Conservation (phyloP, 306 rosid species). For the Pterocarpus santalinus region DNA sequence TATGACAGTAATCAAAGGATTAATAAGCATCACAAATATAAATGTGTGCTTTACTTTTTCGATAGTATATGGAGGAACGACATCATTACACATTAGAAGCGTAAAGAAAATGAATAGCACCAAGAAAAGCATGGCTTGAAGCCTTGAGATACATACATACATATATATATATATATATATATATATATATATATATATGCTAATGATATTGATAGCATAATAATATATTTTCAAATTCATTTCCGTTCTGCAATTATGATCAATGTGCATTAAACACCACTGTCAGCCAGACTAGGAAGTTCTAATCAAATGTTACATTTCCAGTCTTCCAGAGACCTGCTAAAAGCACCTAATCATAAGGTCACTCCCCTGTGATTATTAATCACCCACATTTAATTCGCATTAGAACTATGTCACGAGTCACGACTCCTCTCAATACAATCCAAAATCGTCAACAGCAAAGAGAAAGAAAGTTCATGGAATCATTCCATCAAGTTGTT, state of each 20-base stretch:
- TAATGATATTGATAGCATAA: not conserved
- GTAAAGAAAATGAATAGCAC: slow-evolving; percentile 11
- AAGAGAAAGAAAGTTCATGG: slow-evolving; percentile 33
- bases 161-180: not conserved
- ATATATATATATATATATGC: not conserved
- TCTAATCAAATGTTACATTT: slow-evolving; percentile 13
- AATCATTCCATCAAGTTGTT: slow-evolving; percentile 18
- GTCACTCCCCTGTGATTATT: not conserved
- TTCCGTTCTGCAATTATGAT: not conserved
- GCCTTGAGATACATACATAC: not conserved
- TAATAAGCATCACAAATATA: slow-evolving; percentile 16
- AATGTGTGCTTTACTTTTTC: not conserved
- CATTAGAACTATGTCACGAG: slow-evolving; percentile 20
- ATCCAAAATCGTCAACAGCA: slow-evolving; percentile 4
- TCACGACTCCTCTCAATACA: slow-evolving; percentile 12
- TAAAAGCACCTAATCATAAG: slow-evolving; percentile 11
- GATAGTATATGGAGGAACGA: slow-evolving; percentile 21
- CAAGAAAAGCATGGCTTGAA: slow-evolving; percentile 1
- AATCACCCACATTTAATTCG: not conserved
- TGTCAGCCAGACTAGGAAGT: slow-evolving; percentile 22
- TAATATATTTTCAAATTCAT: slow-evolving; percentile 26
- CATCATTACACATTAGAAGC: slow-evolving; percentile 6
- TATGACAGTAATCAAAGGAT: not conserved
- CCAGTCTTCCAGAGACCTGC: not conserved
- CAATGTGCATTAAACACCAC: slow-evolving; percentile 23